Evolutionary conservation across 768 basidiomycete genomes (phyloP).

Genomic region (Boletellus ananas): DNA sequence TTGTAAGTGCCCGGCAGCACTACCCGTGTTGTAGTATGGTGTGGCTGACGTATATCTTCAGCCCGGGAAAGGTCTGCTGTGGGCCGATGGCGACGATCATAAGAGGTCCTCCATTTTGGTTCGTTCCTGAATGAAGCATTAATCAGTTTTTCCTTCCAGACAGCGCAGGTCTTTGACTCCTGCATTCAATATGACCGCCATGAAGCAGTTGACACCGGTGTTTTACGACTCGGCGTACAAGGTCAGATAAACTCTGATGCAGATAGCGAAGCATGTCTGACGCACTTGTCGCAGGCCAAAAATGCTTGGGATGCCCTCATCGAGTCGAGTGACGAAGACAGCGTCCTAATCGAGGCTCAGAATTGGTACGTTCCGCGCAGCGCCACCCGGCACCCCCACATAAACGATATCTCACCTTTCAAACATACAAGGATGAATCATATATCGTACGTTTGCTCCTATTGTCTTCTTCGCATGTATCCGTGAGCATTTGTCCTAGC

Average conservation of each 20-base stretch:
- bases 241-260: conserved; percentile 11
- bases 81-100: conserved; percentile 42
- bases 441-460: conserved; percentile 25
- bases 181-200: conserved; percentile 38
- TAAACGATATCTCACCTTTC: neutral
- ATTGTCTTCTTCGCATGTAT: neutral
- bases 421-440: conserved; percentile 30
- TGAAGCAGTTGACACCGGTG: conserved; percentile 33
- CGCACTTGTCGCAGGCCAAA: conserved; percentile 21
- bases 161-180: conserved; percentile 38
- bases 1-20: conserved; percentile 1
- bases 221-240: conserved; percentile 42
- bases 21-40: neutral
- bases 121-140: neutral
- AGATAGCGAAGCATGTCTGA: neutral
- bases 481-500: conserved; percentile 24
- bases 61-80: conserved; percentile 29
- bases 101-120: conserved; percentile 29
- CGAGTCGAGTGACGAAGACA: conserved; percentile 8
- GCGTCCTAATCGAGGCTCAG: conserved; percentile 35
- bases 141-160: conserved; percentile 5
- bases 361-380: conserved; percentile 19
- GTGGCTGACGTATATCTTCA: neutral
- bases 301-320: conserved; percentile 27
- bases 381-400: too few relatives aligned